Evolutionary conservation across 352 stramenopile species (phyloP), one percentile per base, ranked within the genome.

Genomic region (Aphanomyces astaci): DNA sequence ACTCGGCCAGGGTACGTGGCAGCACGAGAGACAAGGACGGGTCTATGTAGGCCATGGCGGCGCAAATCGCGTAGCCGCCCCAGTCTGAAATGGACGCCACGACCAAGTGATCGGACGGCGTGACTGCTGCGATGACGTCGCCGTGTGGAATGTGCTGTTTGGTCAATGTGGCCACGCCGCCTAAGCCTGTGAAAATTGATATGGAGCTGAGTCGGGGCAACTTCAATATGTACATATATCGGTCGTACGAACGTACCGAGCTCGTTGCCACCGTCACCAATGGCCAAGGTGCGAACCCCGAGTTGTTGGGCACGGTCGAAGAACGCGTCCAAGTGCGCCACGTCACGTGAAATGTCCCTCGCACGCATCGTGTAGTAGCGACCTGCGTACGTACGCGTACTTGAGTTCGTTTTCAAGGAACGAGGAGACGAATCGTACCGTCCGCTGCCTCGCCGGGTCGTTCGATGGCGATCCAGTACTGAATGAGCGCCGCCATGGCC

Each of bases 311-410:
- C 51, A 2, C n/a, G 30, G 22, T 32, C 22, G 30, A 59, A 59
- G 27, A 22, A 59, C 11, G 5, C 4, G 51, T 59, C 51, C 25
- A 59, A 28, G 9, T 17, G 51, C 25, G 51, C 51, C 13, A 39
- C 51, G 15, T 22, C 15, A 19, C 9, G 5, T 36, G 51, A 59
- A 25, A 59, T 59, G 30, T 32, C 51, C 11, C 51, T 19, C 7
- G 51, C 51, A 10, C 51, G 51, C 51, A 59, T 59, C 7, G 51
- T 59, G 51, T 59, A 59, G 30, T 59, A 59, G 51, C 33, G n/a
- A 7, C 51, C 51, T 59, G 30, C 24, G 9, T 7, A 39, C 7
- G 22, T 33, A 10, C 30, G 13, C 22, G 13, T 22, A 22, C 9
- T 15, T 24, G 19, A 55, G 17, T 9, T 24, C 11, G 51, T 10